Conservation (phyloP, 495 filamentous ascomycete genomes). For the Aspergillus bridgeri region DNA sequence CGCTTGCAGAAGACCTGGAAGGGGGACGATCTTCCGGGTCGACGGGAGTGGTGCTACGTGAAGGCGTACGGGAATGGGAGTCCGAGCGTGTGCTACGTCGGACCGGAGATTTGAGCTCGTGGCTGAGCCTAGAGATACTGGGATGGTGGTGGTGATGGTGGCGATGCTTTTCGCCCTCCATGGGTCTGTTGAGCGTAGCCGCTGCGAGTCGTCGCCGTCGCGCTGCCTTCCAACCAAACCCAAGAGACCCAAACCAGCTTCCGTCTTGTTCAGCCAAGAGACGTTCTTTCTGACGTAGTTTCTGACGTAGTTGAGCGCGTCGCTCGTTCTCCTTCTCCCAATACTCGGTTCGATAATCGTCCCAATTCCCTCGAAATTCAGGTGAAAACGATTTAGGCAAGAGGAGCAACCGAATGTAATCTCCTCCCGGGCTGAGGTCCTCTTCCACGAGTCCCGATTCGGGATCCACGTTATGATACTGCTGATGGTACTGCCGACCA, state of each 20-base stretch:
- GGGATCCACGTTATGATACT: slow-evolving; percentile 49
- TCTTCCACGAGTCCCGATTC: slow-evolving; percentile 61
- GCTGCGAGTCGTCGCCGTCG: slow-evolving; percentile 39
- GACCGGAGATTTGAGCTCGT: slow-evolving; percentile 32
- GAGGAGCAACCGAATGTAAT: slow-evolving; percentile 85
- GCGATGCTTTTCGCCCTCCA: slow-evolving; percentile 25
- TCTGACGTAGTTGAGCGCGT: slow-evolving; percentile 65
- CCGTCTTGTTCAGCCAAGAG: slow-evolving; percentile 63
- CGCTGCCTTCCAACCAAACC: slow-evolving; percentile 60
- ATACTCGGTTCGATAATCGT: slow-evolving; percentile 85
- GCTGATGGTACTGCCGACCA: slow-evolving; percentile 37
- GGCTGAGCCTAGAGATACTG: slow-evolving; percentile 29
- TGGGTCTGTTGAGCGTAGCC: slow-evolving; percentile 25
- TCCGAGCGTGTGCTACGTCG: slow-evolving; percentile 42
- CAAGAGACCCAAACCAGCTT: slow-evolving; percentile 77
- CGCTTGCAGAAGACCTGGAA: slow-evolving; percentile 32
- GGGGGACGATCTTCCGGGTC: slow-evolving; percentile 39
- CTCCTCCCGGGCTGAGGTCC: slow-evolving; percentile 82
- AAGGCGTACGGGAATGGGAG: slow-evolving; percentile 46
- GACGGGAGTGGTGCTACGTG: slow-evolving; percentile 48
- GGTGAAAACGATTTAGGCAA: slow-evolving; percentile 93
- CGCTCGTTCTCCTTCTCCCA: slow-evolving; percentile 97
- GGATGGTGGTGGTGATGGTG: slow-evolving; percentile 35
- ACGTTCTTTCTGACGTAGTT: slow-evolving; percentile 60
- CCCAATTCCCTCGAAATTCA: slow-evolving; percentile 96